Conservation (phyloP, 2,329 filamentous ascomycete genomes). For the Sclerotinia glacialis region DNA sequence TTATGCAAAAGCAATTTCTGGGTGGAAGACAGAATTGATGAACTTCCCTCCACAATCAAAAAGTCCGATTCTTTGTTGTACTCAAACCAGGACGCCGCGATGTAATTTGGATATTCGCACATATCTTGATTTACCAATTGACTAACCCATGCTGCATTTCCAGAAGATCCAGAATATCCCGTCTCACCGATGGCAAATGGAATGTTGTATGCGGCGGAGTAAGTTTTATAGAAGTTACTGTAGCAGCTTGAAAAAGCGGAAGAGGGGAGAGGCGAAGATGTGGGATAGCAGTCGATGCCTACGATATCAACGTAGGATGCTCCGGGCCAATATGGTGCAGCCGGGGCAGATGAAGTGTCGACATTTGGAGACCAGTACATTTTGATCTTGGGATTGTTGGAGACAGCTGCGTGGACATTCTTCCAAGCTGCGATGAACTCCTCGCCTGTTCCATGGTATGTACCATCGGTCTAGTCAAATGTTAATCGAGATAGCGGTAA, state of each 20-base stretch:
- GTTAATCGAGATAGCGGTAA: neutral
- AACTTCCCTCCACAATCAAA: conserved; percentile 19
- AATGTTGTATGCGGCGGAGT: conserved; percentile 14
- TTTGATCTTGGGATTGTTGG: conserved; percentile 12
- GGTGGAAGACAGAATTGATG: conserved; percentile 8
- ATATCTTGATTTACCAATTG: conserved; percentile 23
- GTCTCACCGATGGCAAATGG: conserved; percentile 24
- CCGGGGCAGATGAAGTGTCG: neutral
- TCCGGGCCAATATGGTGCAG: conserved; percentile 20
- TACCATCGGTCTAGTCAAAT: conserved; percentile 3
- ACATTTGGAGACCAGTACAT: conserved; percentile 23
- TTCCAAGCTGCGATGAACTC: conserved; percentile 24
- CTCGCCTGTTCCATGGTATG: conserved; percentile 14
- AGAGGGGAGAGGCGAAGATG: neutral
- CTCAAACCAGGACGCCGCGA: conserved; percentile 23
- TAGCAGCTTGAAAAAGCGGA: conserved; percentile 19
- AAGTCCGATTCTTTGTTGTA: conserved; percentile 21
- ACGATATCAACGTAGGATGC: conserved; percentile 21
- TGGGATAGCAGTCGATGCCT: conserved; percentile 23
- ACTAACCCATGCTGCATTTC: conserved; percentile 18
- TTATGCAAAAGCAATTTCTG: conserved; percentile 19
- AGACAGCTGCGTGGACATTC: conserved; percentile 17
- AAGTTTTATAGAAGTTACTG: conserved; percentile 18
- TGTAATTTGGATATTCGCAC: conserved; percentile 23
- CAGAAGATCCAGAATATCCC: conserved; percentile 13